A percentile compares a stretch with the other conserved stretches of the same genome.
phyloP scores from a whole-genome alignment of 2,329 filamentous ascomycete genomes.

The Monosporascus cannonballus region DNA sequence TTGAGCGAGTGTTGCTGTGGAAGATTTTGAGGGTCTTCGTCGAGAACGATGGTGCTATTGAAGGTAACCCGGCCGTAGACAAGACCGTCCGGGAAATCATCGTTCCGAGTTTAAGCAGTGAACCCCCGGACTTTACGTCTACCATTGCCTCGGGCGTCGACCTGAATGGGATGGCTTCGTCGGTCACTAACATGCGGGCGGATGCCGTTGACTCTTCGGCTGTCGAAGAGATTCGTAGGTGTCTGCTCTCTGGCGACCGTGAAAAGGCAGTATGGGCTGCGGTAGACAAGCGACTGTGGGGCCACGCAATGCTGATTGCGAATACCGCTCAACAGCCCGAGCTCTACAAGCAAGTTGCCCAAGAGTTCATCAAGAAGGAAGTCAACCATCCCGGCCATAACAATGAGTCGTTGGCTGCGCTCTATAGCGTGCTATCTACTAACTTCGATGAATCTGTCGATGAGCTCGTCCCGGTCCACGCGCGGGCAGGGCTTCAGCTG shows the following conservation, averaged over 20 bases:
- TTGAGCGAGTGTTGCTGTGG: conserved; percentile 82
- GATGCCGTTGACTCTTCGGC: conserved; percentile 66
- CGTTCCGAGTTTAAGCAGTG: conserved; percentile 46
- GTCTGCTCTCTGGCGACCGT: conserved; percentile 73
- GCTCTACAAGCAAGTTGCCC: conserved; percentile 86
- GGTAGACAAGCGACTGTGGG: conserved; percentile 91
- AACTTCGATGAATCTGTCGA: conserved; percentile 94
- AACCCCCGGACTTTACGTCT: conserved; percentile 17
- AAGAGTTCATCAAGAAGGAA: conserved; percentile 93
- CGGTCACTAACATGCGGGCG: conserved; percentile 35
- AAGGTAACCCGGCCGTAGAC: conserved; percentile 65
- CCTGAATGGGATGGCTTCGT: conserved; percentile 32
- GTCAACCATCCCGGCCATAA: conserved; percentile 75
- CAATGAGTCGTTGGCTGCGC: conserved; percentile 79
- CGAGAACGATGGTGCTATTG: conserved; percentile 78
- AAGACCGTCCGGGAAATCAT: conserved; percentile 71
- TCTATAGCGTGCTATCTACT: conserved; percentile 91
- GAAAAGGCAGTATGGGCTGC: conserved; percentile 92
- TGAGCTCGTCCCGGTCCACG: conserved; percentile 88
- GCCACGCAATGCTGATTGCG: conserved; percentile 88
- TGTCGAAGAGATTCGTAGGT: conserved; percentile 65
- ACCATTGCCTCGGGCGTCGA: conserved; percentile 28
- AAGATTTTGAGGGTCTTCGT: conserved; percentile 76
- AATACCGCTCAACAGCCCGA: conserved; percentile 65
- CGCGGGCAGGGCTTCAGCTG: conserved; percentile 85